Base-by-base conservation (phyloP, 257 asterid genomes). In the Henckelia pumila region DNA sequence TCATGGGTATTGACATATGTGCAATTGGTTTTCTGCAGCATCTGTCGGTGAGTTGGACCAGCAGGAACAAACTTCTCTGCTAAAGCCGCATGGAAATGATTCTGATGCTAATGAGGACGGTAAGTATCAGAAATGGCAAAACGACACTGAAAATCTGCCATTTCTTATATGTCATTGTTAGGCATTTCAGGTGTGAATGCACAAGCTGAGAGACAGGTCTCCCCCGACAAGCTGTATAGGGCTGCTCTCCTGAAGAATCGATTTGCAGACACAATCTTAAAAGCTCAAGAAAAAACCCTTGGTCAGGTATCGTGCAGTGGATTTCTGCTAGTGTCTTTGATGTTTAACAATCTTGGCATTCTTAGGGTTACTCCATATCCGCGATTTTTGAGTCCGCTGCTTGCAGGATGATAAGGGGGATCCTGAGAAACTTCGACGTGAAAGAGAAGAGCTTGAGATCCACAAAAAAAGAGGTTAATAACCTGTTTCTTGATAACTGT, bases 281-380 rank as follows among this genome's bases (percentile, higher is more conserved):
- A 88, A 81, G 99, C 97, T 68, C 86, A 79, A 68, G 99, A 90
- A 76, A 89, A 91, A 79, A 75, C 95, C 2, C 85, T 90, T 30
- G 73, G 52, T 73, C 89, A 91, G 92, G 97, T 91, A 67, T 28
- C 70, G 71, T 50, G 33, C 13, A 10, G 74, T 55, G 65, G 35
- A 25, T 63, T 53, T 21, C 44, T 30, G 55, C 56, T 29, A 25
- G 19, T 40, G 52, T 57, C 50, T 13, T 64, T 63, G 25, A 3
- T 50, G 26, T 60, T 14, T 0, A 2, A 26, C 56, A 6, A 6
- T 63, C 17, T 37, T 22, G 23, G 24, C 32, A 26, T 60, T 29
- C 40, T 52, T 49, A 37, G 17, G 49, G 49, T 11, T 25, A 67
- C 57, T 4, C 63, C 53, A 24, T 64, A 76, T 74, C 58, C 37